phyloP scores from a whole-genome alignment of 371 early-diverging fungal genomes.

The Rhizopus delemar region DNA sequence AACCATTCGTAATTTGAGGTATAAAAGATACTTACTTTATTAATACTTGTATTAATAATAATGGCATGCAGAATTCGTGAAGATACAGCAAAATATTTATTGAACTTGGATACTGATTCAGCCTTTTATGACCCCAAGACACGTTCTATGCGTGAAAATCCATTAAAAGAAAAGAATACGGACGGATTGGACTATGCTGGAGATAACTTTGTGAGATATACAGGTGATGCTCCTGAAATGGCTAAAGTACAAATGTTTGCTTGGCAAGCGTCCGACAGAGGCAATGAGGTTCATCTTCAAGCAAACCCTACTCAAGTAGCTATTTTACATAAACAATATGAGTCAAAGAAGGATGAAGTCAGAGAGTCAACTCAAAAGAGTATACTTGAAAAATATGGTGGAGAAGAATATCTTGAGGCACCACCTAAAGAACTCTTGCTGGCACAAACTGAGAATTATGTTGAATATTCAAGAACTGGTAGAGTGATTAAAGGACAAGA shows the following conservation, averaged over 20 bases:
- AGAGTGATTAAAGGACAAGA: slow-evolving; percentile 86
- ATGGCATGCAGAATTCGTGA: slow-evolving; percentile 81
- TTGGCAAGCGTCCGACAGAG: slow-evolving; percentile 88
- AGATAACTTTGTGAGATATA: slow-evolving; percentile 90
- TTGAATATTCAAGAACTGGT: slow-evolving; percentile 95
- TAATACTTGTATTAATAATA: background rate
- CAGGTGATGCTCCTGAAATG: slow-evolving; percentile 83
- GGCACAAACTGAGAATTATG: slow-evolving; percentile 91
- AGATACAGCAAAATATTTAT: slow-evolving; percentile 97
- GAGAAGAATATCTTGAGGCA: slow-evolving; percentile 88
- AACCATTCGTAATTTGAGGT: slow-evolving; percentile 93
- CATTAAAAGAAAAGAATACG: slow-evolving; percentile 68
- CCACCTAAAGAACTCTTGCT: slow-evolving; percentile 85
- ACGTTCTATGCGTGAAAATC: slow-evolving; percentile 97
- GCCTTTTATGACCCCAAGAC: slow-evolving; percentile 99
- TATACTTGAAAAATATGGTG: slow-evolving; percentile 91
- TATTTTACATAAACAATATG: slow-evolving; percentile 82
- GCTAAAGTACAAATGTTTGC: slow-evolving; percentile 88
- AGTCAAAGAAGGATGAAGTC: slow-evolving; percentile 77
- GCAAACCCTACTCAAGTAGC: slow-evolving; percentile 96
- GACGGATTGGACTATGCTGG: slow-evolving; percentile 73
- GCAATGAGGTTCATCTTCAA: slow-evolving; percentile 83
- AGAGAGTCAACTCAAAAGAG: slow-evolving; percentile 71
- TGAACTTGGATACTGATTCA: slow-evolving; percentile 90
- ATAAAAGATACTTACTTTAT: slow-evolving; percentile 3